Evolutionary conservation across 257 asterid species (phyloP).

Genomic region (Plantago major): DNA sequence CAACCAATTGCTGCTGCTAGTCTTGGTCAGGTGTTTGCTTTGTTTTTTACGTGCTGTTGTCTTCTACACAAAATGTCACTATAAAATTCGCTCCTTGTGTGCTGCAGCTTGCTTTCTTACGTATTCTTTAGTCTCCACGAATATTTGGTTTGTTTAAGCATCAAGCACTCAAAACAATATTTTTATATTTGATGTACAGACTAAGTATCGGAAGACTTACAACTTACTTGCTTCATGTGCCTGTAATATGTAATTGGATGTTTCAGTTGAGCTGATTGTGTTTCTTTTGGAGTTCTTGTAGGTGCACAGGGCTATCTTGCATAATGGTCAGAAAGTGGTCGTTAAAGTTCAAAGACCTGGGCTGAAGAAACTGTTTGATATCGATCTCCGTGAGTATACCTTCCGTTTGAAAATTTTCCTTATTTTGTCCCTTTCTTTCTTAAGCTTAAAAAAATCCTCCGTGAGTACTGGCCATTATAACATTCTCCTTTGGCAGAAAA

Average conservation of each 20-base stretch:
- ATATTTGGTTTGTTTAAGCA: neutral
- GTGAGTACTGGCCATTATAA: constrained; percentile 6
- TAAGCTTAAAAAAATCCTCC: neutral
- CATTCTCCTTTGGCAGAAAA: constrained; percentile 51
- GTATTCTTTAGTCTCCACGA: too few species aligned
- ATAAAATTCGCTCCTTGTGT: neutral
- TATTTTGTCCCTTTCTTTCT: too few species aligned
- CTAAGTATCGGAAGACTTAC: neutral
- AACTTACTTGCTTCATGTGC: neutral
- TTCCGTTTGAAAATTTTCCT: neutral
- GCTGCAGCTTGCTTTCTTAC: too few species aligned
- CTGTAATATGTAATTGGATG: neutral
- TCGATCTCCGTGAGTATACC: constrained; percentile 71
- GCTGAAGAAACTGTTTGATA: constrained; percentile 78
- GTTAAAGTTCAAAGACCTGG: constrained; percentile 98
- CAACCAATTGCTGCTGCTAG: constrained; percentile 98
- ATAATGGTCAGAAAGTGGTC: constrained; percentile 83
- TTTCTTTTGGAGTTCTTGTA: constrained; percentile 24
- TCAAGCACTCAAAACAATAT: neutral
- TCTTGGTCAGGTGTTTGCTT: constrained; percentile 97
- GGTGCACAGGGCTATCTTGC: constrained; percentile 96
- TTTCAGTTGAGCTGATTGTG: constrained; percentile 28
- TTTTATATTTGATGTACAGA: neutral
- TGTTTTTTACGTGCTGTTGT: constrained; percentile 16
- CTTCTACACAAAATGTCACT: constrained; percentile 2